These are phyloP conservation scores for Tuber borchii DNA, from an alignment of 495 filamentous ascomycete genomes.

Conservation along the genomic window DNA sequence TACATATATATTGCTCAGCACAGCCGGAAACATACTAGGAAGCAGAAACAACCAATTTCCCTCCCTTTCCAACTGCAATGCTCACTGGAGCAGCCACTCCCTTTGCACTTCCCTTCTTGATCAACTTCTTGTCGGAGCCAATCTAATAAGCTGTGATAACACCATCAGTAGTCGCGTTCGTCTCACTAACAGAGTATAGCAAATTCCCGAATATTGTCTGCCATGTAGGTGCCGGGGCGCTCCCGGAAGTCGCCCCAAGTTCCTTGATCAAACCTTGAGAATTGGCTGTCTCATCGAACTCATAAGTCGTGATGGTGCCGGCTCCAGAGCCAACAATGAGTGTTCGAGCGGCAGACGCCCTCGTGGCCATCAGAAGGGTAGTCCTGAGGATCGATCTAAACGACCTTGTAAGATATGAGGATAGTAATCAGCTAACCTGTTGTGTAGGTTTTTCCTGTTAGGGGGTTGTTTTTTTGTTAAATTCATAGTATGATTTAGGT, in stretches of 20 bases:
- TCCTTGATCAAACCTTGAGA: neutral
- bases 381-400: neutral
- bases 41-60: constrained; percentile 24
- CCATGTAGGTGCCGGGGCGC: constrained; percentile 25
- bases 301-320: constrained; percentile 23
- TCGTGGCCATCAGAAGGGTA: constrained; percentile 18
- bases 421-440: constrained; percentile 3
- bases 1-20: neutral
- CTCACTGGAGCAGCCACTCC: constrained; percentile 25
- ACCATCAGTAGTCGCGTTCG: constrained; percentile 1
- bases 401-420: constrained; percentile 7
- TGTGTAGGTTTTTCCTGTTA: no score
- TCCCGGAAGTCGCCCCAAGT: constrained; percentile 15
- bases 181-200: constrained; percentile 27
- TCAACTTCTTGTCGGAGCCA: constrained; percentile 18
- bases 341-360: constrained; percentile 15
- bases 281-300: constrained; percentile 12
- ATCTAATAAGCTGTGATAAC: constrained; percentile 22
- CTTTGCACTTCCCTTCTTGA: constrained; percentile 12
- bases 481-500: no score
- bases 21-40: constrained; percentile 21
- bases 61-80: constrained; percentile 12
- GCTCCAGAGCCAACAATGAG: constrained; percentile 29
- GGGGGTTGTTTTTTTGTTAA: no score
- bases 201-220: constrained; percentile 21